Base-by-base conservation (phyloP, 345 rosid species). In the Boechera stricta region DNA sequence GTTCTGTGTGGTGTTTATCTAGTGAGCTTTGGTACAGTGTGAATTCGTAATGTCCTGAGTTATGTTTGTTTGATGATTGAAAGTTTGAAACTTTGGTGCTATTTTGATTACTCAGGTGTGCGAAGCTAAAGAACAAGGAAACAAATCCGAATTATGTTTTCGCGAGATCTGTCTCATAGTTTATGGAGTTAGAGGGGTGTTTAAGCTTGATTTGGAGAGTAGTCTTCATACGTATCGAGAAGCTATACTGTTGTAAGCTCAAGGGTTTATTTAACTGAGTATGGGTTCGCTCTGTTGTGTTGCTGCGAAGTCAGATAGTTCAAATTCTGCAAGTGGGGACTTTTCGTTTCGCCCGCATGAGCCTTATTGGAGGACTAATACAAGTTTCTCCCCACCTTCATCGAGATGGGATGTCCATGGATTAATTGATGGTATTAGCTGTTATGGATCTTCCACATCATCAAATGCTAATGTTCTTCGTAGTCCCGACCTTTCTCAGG, bases 261-360 rank as follows among this genome's bases (percentile, higher is more conserved):
- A 16, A 53, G 47, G 53, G 0, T 26, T 31, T 8, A 0, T 28
- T 48, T 16, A 52, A 45, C 56, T n/a, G 80, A 87, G 84, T 84
- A 77, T 91, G 98, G 98, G 98, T 87, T 90, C 92, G 2, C 90
- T 94, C 66, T 94, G 97, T 87, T 91, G 98, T 74, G 94, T 90
- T 85, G 98, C 97, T 90, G 71, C 90, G 44, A 77, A 97, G 90
- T 93, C 97, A 87, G 93, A 87, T 86, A 87, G 85, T 82, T 82
- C 82, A 11, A 90, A 87, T 69, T 86, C 92, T 60, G 84, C 84
- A 45, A 70, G 86, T 48, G 47, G 86, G 64, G 89, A 85, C 48
- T 69, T 80, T 75, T 85, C 90, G n/a, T 75, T 78, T 49, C 85
- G 84, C 67, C 80, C 71, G 9, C 82, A 72, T 18, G 97, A 87